These are phyloP conservation scores for Trametes cingulata DNA, from an alignment of 768 basidiomycete species.

Conservation along the genomic window DNA sequence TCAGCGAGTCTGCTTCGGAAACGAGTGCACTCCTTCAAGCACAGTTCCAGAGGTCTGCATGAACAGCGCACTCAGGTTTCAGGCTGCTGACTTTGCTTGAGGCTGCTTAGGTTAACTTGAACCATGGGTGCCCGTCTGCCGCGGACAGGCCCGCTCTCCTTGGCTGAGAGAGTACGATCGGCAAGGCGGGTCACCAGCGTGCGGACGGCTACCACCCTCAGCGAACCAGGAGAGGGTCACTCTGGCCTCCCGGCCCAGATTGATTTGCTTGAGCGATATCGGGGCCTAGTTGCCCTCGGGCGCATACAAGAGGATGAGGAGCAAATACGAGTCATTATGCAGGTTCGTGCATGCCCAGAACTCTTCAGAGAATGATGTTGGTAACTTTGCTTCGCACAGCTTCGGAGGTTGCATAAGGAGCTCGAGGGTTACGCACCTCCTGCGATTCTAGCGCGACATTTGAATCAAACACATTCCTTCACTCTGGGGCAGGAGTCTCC, in stretches of 20 bases:
- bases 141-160: too few relatives aligned
- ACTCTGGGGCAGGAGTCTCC: not conserved
- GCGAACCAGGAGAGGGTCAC: not conserved
- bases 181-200: not conserved
- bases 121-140: too few relatives aligned
- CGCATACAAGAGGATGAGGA: slow-evolving; percentile 51
- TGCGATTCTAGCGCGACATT: slow-evolving; percentile 36
- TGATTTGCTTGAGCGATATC: slow-evolving; percentile 52
- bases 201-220: not conserved
- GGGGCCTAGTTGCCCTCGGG: slow-evolving; percentile 46
- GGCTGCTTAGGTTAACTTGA: too few relatives aligned
- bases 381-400: slow-evolving; percentile 34
- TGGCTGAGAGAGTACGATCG: not conserved
- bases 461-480: slow-evolving; percentile 7
- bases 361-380: not conserved
- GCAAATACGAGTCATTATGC: slow-evolving; percentile 53
- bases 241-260: slow-evolving; percentile 14
- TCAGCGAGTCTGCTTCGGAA: not conserved
- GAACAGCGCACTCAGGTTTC: too few relatives aligned
- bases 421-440: slow-evolving; percentile 54
- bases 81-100: too few relatives aligned
- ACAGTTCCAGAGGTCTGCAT: not conserved
- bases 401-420: slow-evolving; percentile 48
- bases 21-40: not conserved
- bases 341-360: slow-evolving; percentile 37